Conservation (phyloP, 1,284 basidiomycete genomes). For the Ceratobasidium sp. region DNA sequence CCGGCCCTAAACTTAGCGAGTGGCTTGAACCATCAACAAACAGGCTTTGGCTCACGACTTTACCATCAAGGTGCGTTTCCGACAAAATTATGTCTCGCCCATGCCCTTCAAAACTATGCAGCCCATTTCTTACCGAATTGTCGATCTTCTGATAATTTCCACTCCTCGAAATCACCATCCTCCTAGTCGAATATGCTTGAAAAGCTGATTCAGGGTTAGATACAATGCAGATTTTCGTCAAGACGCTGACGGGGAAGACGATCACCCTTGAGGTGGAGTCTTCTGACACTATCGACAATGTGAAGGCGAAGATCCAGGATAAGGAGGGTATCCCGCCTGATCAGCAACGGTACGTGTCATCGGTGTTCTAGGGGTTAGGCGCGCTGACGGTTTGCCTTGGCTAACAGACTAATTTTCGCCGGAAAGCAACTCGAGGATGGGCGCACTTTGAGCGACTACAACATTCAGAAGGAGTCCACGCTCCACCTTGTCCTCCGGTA, state of each 20-base stretch:
- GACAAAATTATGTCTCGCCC: slow-evolving; percentile 4
- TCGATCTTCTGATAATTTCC: neutral
- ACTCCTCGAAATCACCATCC: neutral
- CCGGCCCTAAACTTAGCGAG: slow-evolving; percentile 36
- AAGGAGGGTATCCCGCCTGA: slow-evolving; percentile 85
- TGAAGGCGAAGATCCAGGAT: slow-evolving; percentile 68
- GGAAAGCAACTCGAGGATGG: slow-evolving; percentile 98
- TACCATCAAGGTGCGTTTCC: slow-evolving; percentile 42
- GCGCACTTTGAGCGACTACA: slow-evolving; percentile 94
- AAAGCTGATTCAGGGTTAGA: slow-evolving; percentile 23
- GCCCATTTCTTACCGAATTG: neutral
- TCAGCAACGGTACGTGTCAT: slow-evolving; percentile 75
- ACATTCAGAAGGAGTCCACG: slow-evolving; percentile 99
- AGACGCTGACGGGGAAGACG: slow-evolving; percentile 60
- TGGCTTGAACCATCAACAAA: slow-evolving; percentile 45
- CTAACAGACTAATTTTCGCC: slow-evolving; percentile 80
- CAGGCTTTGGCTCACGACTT: slow-evolving; percentile 25
- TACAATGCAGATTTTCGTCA: slow-evolving; percentile 64
- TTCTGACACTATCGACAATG: slow-evolving; percentile 70
- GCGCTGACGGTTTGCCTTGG: neutral
- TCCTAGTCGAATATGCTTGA: neutral
- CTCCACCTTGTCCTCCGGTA: slow-evolving; percentile 96
- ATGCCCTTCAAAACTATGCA: neutral
- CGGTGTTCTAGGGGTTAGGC: neutral
- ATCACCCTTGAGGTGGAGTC: slow-evolving; percentile 72